Evolutionary conservation across 2,329 filamentous ascomycete species (phyloP).

Genomic region (Neopestalotiopsis clavispora): DNA sequence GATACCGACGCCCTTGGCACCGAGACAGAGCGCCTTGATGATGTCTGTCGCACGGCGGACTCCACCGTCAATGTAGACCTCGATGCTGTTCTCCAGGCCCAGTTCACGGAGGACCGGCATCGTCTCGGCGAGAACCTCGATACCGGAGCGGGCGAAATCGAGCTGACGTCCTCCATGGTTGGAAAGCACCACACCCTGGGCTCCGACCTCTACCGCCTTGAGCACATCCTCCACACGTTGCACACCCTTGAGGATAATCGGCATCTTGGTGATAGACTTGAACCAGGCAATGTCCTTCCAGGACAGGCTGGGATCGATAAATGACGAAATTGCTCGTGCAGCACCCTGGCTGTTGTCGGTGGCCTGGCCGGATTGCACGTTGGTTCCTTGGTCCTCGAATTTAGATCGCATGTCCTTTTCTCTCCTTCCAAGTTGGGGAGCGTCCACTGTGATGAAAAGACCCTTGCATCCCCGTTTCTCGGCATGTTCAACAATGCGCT

Average conservation of each 20-base stretch:
- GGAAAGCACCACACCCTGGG: constrained; percentile 89
- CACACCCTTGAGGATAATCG: constrained; percentile 94
- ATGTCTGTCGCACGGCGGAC: constrained; percentile 91
- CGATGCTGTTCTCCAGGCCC: constrained; percentile 76
- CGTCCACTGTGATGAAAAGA: constrained; percentile 98
- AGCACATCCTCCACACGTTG: constrained; percentile 96
- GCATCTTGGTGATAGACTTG: constrained; percentile 86
- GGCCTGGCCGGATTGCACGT: constrained; percentile 76
- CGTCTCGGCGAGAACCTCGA: constrained; percentile 92
- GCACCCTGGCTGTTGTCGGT: constrained; percentile 92
- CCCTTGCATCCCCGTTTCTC: constrained; percentile 91
- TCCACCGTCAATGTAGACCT: constrained; percentile 91
- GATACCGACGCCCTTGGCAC: constrained; percentile 91
- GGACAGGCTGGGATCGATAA: constrained; percentile 92
- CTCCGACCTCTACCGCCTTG: constrained; percentile 78
- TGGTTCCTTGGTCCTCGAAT: constrained; percentile 81
- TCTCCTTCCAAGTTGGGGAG: constrained; percentile 89
- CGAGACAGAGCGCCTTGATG: constrained; percentile 91
- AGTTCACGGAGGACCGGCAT: constrained; percentile 82
- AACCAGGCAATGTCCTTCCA: constrained; percentile 98
- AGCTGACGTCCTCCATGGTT: constrained; percentile 97
- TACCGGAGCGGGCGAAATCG: constrained; percentile 85
- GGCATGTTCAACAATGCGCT: constrained; percentile 88
- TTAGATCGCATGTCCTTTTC: constrained; percentile 99
- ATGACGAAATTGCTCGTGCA: constrained; percentile 90